Conservation (phyloP, 768 basidiomycete genomes). For the Pleurotus eryngii region DNA sequence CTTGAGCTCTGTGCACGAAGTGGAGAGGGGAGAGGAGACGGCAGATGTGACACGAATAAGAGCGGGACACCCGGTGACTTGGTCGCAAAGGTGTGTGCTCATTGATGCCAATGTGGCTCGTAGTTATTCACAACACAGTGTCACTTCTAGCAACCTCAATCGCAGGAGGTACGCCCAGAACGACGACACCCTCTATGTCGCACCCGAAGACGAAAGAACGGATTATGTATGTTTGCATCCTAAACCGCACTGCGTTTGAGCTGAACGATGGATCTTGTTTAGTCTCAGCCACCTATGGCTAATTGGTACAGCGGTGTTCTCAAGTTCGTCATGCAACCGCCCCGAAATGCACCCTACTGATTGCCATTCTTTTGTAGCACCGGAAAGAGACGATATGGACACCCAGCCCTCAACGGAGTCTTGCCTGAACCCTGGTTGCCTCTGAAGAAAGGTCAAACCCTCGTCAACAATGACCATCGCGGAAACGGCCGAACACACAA, state of each 20-base stretch:
- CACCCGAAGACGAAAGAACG: constrained; percentile 89
- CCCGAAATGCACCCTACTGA: background rate
- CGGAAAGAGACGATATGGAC: constrained; percentile 92
- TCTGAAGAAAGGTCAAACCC: constrained; percentile 75
- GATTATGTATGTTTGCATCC: constrained; percentile 61
- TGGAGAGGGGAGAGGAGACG: constrained; percentile 84
- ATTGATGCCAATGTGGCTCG: background rate
- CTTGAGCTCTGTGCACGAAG: constrained; percentile 83
- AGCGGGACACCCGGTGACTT: constrained; percentile 82
- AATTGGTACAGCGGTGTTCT: constrained; percentile 93
- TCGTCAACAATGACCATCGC: constrained; percentile 55
- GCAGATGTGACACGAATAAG: constrained; percentile 72
- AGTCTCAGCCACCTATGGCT: constrained; percentile 97
- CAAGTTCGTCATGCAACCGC: constrained; percentile 49
- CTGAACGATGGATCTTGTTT: background rate
- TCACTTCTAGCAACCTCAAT: constrained; percentile 63
- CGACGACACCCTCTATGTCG: constrained; percentile 93
- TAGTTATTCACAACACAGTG: background rate
- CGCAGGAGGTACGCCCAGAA: constrained; percentile 87
- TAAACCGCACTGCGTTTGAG: too few relatives aligned
- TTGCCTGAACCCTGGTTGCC: constrained; percentile 95
- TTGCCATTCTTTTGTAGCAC: constrained; percentile 49
- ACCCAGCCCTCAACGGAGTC: constrained; percentile 91
- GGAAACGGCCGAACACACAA: constrained; percentile 32
- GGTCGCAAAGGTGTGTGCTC: constrained; percentile 74